These are phyloP conservation scores for Leptographium galeiforme DNA, from an alignment of 2,329 filamentous ascomycete species.

Conservation along the genomic window DNA sequence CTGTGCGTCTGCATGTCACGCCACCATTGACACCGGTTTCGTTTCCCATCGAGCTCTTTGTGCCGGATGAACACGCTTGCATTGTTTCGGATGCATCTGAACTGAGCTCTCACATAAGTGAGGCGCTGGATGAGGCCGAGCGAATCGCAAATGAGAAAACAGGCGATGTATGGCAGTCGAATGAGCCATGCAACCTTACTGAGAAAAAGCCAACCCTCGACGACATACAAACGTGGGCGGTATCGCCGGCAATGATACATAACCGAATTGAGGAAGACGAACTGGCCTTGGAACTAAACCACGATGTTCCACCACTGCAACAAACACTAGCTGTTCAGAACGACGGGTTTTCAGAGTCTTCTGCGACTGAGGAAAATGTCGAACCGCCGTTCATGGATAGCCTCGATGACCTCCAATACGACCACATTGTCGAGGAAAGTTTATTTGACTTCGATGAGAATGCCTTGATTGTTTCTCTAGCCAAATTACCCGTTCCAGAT, in stretches of 20 bases:
- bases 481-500: conserved; percentile 1
- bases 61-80: conserved; percentile 5
- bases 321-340: not conserved
- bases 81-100: conserved; percentile 8
- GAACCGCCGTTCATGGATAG: not conserved
- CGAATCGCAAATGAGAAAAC: not conserved
- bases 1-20: not conserved
- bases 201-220: not conserved
- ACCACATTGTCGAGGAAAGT: not conserved
- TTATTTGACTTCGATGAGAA: conserved; percentile 1
- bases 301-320: not conserved
- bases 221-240: not conserved
- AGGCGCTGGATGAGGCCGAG: conserved; percentile 6
- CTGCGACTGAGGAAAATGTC: not conserved
- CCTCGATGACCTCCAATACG: not conserved
- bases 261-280: not conserved
- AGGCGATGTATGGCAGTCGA: not conserved
- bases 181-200: not conserved
- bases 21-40: conserved; percentile 5
- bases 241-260: not conserved
- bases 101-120: conserved; percentile 5
- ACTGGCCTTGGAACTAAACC: no score
- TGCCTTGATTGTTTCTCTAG: not conserved
- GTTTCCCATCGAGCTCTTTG: not conserved
- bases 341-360: not conserved